Percentiles rank a stretch among this genome's conserved stretches.
These are phyloP conservation scores for Scenedesmus sp. DNA, from an alignment of 163 green algal species.

Conservation along the genomic window DNA sequence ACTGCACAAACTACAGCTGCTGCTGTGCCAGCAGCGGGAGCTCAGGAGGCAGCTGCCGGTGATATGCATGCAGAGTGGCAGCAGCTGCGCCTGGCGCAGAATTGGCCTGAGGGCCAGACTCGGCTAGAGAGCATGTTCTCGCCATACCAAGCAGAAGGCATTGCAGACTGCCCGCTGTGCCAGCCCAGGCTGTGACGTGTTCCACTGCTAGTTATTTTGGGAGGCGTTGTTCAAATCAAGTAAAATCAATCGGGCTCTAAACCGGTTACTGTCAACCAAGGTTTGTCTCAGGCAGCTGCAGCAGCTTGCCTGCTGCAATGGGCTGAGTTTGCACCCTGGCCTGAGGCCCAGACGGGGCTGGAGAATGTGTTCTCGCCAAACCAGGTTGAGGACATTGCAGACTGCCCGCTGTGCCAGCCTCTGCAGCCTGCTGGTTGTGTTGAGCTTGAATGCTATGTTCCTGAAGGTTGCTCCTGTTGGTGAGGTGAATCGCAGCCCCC, in stretches of 20 bases:
- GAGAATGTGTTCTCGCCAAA: conserved; percentile 2
- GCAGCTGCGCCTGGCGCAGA: background rate
- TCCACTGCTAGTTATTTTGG: background rate
- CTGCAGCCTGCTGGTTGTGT: no score
- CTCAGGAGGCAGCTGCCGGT: background rate
- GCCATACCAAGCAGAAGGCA: background rate
- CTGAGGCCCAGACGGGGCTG: background rate
- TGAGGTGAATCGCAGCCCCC: no score
- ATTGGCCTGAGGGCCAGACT: background rate
- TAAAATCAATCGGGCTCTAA: no score
- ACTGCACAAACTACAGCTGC: background rate
- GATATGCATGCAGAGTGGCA: background rate
- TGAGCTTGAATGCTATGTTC: no score
- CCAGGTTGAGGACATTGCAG: background rate
- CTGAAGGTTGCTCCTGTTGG: no score
- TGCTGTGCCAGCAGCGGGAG: background rate
- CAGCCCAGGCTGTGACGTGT: background rate
- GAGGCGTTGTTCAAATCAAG: no score
- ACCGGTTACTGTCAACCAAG: no score
- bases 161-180: background rate
- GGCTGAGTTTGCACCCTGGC: background rate
- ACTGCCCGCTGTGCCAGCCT: background rate
- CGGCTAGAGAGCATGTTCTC: conserved; percentile 12
- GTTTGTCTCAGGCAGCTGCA: no score
- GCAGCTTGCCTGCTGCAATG: no score